Base-by-base conservation (phyloP, 2,329 filamentous ascomycete genomes). In the Alternaria arborescens region DNA sequence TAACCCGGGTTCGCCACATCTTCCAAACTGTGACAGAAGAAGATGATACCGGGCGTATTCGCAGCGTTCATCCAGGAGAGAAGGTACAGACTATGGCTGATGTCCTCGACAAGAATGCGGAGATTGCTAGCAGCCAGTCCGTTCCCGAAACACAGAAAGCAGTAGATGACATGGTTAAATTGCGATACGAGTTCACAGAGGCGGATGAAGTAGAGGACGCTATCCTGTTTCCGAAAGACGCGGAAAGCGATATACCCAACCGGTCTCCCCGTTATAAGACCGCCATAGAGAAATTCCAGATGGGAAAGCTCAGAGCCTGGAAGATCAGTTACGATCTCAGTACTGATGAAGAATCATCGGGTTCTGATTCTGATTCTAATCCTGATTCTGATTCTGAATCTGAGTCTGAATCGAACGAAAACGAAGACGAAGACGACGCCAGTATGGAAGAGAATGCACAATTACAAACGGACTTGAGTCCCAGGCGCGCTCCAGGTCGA, bases 201-300 rank as follows among this genome's bases (percentile, higher is more conserved):
- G 76, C 78, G 2, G 79, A 83, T 62, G 74, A 71, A 32, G 58
- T 80, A 10, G 80, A 82, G 66, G 80, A 82, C 48, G 69, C 69
- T 4, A 68, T 82, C 7, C 68, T 82, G 4, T 82, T 82, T 55
- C 79, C 80, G 77, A 81, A 55, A 48, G 50, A 26, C 22, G 22
- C 41, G 1, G 56, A 42, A 10, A 64, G 68, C 5, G 54, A 69
- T 22, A 63, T 68, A 46, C 55, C 59, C 50, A 63, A 72, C 20
- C 60, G 71, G 2, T 70, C 67, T 58, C 64, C 54, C 22, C 51
- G 60, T 7, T 55, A 67, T 22, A 59, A 60, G 8, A 72, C 56
- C 56, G 61, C 62, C 22, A 60, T 76, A 61, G 71, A 77, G 24
- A 56, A 68, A 40, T 71, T 67, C 42, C 67, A 74, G 40, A 16